Percentiles rank a stretch among this genome's conserved stretches.
phyloP scores from a whole-genome alignment of 805 yeast species.

The Wickerhamiella domercqiae region DNA sequence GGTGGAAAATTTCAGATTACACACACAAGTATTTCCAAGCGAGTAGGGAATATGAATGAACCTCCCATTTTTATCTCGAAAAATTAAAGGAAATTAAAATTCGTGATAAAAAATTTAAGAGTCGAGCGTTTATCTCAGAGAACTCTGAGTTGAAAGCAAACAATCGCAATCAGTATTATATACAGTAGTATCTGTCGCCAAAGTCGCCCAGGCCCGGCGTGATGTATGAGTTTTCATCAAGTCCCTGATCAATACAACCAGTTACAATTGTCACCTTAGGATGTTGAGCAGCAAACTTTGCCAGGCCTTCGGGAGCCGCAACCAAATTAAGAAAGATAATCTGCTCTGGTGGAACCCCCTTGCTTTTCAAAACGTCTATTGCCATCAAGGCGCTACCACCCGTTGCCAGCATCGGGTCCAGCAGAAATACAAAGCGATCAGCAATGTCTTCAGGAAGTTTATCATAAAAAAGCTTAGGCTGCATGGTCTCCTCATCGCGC shows the following conservation, averaged over 20 bases:
- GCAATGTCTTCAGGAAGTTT: constrained; percentile 87
- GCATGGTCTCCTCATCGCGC: constrained; percentile 94
- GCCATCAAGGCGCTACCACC: constrained; percentile 99
- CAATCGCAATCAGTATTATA: constrained; percentile 27
- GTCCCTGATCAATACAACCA: constrained; percentile 78
- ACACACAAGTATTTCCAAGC: too few relatives aligned
- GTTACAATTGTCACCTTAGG: constrained; percentile 83
- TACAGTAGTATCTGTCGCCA: constrained; percentile 94
- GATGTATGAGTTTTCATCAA: constrained; percentile 73
- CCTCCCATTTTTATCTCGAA: too few relatives aligned
- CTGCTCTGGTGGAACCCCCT: constrained; percentile 80
- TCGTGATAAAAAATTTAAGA: too few relatives aligned
- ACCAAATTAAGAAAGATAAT: constrained; percentile 81
- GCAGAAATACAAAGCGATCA: constrained; percentile 72
- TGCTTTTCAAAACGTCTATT: constrained; percentile 67
- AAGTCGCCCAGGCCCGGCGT: constrained; percentile 95
- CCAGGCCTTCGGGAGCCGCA: constrained; percentile 90
- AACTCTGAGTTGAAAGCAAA: background rate
- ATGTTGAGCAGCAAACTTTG: constrained; percentile 56
- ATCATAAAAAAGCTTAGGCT: constrained; percentile 81
- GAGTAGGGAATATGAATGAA: too few relatives aligned
- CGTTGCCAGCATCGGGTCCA: constrained; percentile 97
- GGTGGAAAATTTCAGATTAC: constrained; percentile 2
- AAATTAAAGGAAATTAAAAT: too few relatives aligned
- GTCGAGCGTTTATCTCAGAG: too few relatives aligned